Evolutionary conservation across 441 rosid species (phyloP), one percentile per base, ranked within the genome.

Genomic region (Bruguiera hainesii): DNA sequence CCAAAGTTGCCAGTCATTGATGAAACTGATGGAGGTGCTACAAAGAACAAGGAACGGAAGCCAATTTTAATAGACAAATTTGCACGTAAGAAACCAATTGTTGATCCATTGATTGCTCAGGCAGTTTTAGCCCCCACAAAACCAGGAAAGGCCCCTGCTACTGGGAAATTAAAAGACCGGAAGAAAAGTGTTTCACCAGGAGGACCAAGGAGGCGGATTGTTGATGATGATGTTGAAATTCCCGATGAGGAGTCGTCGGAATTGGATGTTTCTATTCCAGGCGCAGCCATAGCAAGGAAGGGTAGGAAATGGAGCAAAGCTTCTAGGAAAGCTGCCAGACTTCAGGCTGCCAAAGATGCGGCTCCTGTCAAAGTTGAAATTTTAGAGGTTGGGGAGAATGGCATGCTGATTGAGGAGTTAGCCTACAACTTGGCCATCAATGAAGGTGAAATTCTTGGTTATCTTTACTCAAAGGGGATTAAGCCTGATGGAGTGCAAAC

Each of bases 271-370:
- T 71, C 87, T 50, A 84, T 87, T 75, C 87, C 87, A 60, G 89
- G 94, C 60, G 78, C 91, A 39, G 65, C 73, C 57, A 58, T 66
- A 15, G 87, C 82, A 13, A 86, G 94, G 74, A 95, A 87, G 83
- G 97, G 97, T 78, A 85, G 99, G 80, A 91, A 91, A 80, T 90
- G 97, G 99, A 95, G 82, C 81, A 95, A 91, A 83, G 99, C 99
- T 57, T 88, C 93, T 73, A 77, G 99, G 79, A 95, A 83, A 81
- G 99, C 99, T 59, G 99, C 90, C 26, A 90, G 87, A 65, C 84
- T 90, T 59, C 92, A 84, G 79, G 99, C 99, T 76, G 98, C 93
- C 30, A 89, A 77, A 77, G 98, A 91, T 3, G 94, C 98, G 11
- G 98, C 99, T 71, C 99, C 99, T n/a, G 91, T 91, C 66, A 95